Evolutionary conservation across 371 early-diverging fungal species (phyloP).

Genomic region (Amoeboaphelidium protococcarum): DNA sequence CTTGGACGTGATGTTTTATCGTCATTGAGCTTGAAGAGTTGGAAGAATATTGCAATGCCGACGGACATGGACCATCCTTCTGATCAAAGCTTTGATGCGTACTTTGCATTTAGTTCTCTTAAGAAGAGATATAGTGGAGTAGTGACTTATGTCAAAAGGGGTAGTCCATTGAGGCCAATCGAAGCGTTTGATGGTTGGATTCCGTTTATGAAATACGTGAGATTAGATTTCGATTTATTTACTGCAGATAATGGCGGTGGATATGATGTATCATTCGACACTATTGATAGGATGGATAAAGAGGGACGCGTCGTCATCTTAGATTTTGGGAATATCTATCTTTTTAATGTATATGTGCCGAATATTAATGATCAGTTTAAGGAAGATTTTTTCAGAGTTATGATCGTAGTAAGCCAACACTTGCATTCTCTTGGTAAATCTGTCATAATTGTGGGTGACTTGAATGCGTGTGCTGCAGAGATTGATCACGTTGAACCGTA

Average conservation of each 20-base stretch:
- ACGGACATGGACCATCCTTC: no score
- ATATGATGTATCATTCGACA: slow-evolving; percentile 12
- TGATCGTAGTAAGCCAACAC: slow-evolving; percentile 18
- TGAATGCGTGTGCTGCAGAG: slow-evolving; percentile 37
- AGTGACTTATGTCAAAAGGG: slow-evolving; percentile 3
- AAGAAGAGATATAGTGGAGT: slow-evolving; percentile 48
- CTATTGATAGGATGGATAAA: slow-evolving; percentile 25
- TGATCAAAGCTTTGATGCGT: slow-evolving; percentile 47
- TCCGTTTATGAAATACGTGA: slow-evolving; percentile 1
- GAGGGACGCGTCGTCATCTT: slow-evolving; percentile 56
- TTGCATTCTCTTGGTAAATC: slow-evolving; percentile 24
- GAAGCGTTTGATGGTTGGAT: neutral
- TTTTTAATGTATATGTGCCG: slow-evolving; percentile 57
- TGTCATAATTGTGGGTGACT: slow-evolving; percentile 46
- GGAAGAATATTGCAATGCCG: slow-evolving; percentile 29
- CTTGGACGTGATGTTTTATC: slow-evolving; percentile 14
- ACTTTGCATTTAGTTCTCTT: slow-evolving; percentile 29
- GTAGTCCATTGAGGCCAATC: neutral
- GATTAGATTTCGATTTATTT: no score
- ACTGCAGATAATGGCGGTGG: neutral
- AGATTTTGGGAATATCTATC: slow-evolving; percentile 43
- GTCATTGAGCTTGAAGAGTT: no score
- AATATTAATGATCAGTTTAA: slow-evolving; percentile 29
- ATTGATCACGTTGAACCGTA: slow-evolving; percentile 55
- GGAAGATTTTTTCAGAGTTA: slow-evolving; percentile 11